Evolutionary conservation across 1,284 basidiomycete species (phyloP).

Genomic region (Phellopilus nigrolimitatus): DNA sequence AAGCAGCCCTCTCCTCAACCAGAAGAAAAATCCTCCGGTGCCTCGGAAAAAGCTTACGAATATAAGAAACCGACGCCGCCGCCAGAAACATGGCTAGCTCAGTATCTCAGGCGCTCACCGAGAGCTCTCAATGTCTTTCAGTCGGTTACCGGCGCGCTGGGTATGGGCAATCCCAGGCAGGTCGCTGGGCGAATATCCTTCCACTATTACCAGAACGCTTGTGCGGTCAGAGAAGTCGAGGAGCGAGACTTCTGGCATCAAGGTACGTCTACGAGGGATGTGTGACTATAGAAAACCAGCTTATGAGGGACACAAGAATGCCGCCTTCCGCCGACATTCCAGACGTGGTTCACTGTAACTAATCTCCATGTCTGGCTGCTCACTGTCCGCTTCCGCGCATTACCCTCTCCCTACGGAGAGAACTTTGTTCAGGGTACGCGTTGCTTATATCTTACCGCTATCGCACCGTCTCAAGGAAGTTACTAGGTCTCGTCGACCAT

Average conservation of each 20-base stretch:
- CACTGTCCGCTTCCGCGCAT: conserved; percentile 81
- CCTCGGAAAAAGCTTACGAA: conserved; percentile 22
- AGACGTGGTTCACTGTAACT: conserved; percentile 96
- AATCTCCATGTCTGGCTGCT: conserved; percentile 93
- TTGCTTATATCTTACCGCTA: not conserved
- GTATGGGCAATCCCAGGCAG: conserved; percentile 59
- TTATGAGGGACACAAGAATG: conserved; percentile 54
- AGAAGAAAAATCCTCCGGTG: conserved; percentile 5
- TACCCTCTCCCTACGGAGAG: conserved; percentile 64
- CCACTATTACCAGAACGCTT: conserved; percentile 54
- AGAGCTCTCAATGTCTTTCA: conserved; percentile 46
- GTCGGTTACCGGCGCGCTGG: conserved; percentile 45
- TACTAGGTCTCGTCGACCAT: conserved; percentile 75
- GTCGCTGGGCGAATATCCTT: conserved; percentile 54
- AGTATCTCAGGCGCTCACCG: conserved; percentile 49
- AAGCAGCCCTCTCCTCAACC: not conserved
- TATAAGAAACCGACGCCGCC: conserved; percentile 23
- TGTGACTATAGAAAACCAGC: not conserved
- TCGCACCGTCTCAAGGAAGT: not conserved
- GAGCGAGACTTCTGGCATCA: conserved; percentile 62
- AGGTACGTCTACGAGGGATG: conserved; percentile 37
- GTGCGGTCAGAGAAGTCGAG: conserved; percentile 53
- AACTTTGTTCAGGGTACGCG: conserved; percentile 57
- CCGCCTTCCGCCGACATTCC: conserved; percentile 87
- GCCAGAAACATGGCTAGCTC: conserved; percentile 52